Percentiles rank a stretch among this genome's conserved stretches.
Conservation (phyloP, 2,329 filamentous ascomycete genomes). For the Aspergillus caelatus region DNA sequence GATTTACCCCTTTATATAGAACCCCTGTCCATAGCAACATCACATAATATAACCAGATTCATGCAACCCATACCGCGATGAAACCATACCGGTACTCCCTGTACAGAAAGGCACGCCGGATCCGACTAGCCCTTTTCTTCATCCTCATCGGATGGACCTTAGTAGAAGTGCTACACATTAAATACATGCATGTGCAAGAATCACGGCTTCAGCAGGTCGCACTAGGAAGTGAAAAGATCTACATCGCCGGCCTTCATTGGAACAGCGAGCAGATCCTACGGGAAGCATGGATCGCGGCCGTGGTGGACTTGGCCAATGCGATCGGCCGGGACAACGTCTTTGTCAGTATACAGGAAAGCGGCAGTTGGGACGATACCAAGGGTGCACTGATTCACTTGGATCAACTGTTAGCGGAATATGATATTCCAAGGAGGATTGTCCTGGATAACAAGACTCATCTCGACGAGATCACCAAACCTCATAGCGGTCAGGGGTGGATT, state of each 20-base stretch:
- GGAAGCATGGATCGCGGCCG: constrained; percentile 63
- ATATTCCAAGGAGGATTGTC: constrained; percentile 59
- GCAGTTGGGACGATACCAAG: constrained; percentile 71
- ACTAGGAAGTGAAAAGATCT: background rate
- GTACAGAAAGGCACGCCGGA: background rate
- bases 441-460: constrained; percentile 62
- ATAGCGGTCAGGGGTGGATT: constrained; percentile 63
- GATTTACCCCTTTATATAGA: background rate
- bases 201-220: background rate
- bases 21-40: background rate
- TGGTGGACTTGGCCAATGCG: constrained; percentile 59
- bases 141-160: background rate
- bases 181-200: background rate
- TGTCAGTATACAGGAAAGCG: constrained; percentile 69
- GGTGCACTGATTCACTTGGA: constrained; percentile 62
- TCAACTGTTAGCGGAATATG: constrained; percentile 52
- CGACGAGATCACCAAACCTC: constrained; percentile 55
- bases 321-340: constrained; percentile 68
- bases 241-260: background rate
- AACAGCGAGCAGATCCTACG: constrained; percentile 65
- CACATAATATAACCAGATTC: background rate
- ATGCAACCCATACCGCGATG: background rate
- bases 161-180: background rate
- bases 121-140: background rate
- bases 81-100: background rate